Evolutionary conservation across 1,284 basidiomycete species (phyloP), one percentile per base, ranked within the genome.

Genomic region (Porphyrellus sp.): DNA sequence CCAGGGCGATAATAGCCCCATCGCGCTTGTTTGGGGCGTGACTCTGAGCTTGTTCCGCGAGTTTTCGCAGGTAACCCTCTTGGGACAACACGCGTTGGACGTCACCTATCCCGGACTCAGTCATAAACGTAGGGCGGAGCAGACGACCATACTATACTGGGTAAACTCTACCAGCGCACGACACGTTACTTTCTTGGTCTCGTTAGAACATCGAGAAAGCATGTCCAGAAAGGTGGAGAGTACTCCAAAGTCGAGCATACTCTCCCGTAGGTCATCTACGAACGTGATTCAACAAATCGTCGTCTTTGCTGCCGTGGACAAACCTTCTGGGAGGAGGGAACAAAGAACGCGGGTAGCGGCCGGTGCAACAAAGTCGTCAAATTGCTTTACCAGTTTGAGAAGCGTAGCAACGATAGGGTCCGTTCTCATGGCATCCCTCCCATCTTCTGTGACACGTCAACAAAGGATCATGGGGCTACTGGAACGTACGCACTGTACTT

Each of bases 351-450:
- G 62, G 6, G 52, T 57, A 11, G 68, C 68, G 6, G 62, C 63
- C 0, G 68, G 67, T n/a, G 65, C 51, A 11, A 67, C 68, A 31
- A 66, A 67, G 43, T 70, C 62, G 23, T 70, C 68, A 27, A 28
- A 55, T 23, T 49, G 49, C 18, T 51, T 49, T 34, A 61, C 44
- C 11, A 67, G 27, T 25, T 48, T 68, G 37, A 68, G 46, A 45
- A 67, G 53, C 1, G 57, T 58, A 15, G 51, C 34, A 8, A 63
- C 25, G 1, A 44, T 56, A 0, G 49, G 40, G 2, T 52, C 52
- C 0, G 34, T 5, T 43, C 38, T 57, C 53, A 62, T 56, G 4
- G 33, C 13, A 8, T 2, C 39, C 40, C 56, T 60, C 8, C 49
- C 57, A 2, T 18, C 43, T 18, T 40, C 57, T 63, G 24, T 2